phyloP scores from a whole-genome alignment of 1,139 yeast genomes.

The Zygosaccharomyces pseudobailii region DNA sequence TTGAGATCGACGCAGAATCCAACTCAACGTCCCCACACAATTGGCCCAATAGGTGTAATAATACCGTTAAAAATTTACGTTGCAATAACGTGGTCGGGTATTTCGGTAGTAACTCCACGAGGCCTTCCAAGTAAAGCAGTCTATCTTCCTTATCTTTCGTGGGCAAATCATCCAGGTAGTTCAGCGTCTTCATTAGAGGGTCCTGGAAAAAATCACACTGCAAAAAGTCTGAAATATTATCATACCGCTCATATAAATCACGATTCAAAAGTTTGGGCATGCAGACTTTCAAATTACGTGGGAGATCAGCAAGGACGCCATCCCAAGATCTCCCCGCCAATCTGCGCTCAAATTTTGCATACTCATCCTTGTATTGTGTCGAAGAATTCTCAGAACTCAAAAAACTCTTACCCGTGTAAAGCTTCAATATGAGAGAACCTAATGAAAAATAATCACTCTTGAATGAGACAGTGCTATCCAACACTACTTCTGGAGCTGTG shows the following conservation, averaged over 20 bases:
- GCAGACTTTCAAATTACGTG: constrained; percentile 36
- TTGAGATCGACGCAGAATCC: constrained; percentile 49
- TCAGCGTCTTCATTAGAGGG: constrained; percentile 74
- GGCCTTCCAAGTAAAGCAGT: constrained; percentile 60
- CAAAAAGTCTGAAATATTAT: constrained; percentile 30
- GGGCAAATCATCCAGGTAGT: constrained; percentile 78
- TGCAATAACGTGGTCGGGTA: constrained; percentile 69
- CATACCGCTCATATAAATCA: constrained; percentile 33
- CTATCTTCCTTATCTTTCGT: constrained; percentile 70
- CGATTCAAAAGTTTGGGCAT: constrained; percentile 41
- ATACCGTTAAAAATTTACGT: constrained; percentile 69
- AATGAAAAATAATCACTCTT: constrained; percentile 80
- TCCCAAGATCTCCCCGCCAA: constrained; percentile 44
- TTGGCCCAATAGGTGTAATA: constrained; percentile 43
- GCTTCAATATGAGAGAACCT: constrained; percentile 65
- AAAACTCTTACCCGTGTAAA: constrained; percentile 48
- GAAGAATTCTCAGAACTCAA: constrained; percentile 48
- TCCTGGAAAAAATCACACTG: constrained; percentile 48
- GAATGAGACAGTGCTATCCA: constrained; percentile 55
- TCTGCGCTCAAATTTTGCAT: constrained; percentile 40
- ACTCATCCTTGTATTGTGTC: constrained; percentile 47
- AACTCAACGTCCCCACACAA: constrained; percentile 27
- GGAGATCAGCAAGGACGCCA: constrained; percentile 46
- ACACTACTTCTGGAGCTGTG: constrained; percentile 68
- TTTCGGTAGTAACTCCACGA: constrained; percentile 53